Conservation (phyloP, 1,284 basidiomycete genomes). For the Rugosomyces carneus region DNA sequence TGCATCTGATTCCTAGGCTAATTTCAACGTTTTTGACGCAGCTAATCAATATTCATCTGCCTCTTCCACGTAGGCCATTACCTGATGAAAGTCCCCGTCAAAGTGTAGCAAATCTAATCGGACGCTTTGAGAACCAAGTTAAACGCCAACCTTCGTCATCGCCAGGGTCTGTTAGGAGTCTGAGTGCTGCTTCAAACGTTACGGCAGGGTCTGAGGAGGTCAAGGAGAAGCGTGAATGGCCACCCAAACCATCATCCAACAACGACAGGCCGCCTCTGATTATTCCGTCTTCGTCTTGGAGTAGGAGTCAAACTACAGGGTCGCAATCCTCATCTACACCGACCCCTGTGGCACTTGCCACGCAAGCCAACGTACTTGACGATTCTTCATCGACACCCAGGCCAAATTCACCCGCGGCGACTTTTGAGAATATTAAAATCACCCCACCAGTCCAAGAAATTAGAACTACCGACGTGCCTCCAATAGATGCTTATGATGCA, state of each 20-base stretch:
- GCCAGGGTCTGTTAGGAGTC: slow-evolving; percentile 42
- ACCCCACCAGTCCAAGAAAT: slow-evolving; percentile 6
- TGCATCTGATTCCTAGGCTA: slow-evolving; percentile 19
- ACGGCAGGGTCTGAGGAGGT: slow-evolving; percentile 59
- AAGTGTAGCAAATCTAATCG: slow-evolving; percentile 80
- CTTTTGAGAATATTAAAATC: slow-evolving; percentile 13
- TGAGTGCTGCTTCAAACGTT: slow-evolving; percentile 57
- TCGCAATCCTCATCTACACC: slow-evolving; percentile 9
- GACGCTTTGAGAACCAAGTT: slow-evolving; percentile 71
- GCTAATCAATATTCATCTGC: slow-evolving; percentile 16
- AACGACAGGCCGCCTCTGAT: slow-evolving; percentile 28
- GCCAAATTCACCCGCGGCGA: slow-evolving; percentile 16
- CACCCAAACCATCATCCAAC: slow-evolving; percentile 41
- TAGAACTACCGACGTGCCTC: neutral
- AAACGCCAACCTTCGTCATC: slow-evolving; percentile 47
- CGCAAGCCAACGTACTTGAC: slow-evolving; percentile 10
- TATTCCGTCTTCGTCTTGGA: slow-evolving; percentile 26
- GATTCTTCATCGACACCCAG: slow-evolving; percentile 12
- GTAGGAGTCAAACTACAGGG: slow-evolving; percentile 11
- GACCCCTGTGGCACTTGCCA: slow-evolving; percentile 14
- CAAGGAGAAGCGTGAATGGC: slow-evolving; percentile 72
- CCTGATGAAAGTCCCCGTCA: slow-evolving; percentile 78
- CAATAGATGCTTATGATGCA: slow-evolving; percentile 4
- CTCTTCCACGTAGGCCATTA: slow-evolving; percentile 48
- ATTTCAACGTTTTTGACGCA: slow-evolving; percentile 1